phyloP scores from a whole-genome alignment of 805 yeast species.

The Zygosaccharomyces bailii region DNA sequence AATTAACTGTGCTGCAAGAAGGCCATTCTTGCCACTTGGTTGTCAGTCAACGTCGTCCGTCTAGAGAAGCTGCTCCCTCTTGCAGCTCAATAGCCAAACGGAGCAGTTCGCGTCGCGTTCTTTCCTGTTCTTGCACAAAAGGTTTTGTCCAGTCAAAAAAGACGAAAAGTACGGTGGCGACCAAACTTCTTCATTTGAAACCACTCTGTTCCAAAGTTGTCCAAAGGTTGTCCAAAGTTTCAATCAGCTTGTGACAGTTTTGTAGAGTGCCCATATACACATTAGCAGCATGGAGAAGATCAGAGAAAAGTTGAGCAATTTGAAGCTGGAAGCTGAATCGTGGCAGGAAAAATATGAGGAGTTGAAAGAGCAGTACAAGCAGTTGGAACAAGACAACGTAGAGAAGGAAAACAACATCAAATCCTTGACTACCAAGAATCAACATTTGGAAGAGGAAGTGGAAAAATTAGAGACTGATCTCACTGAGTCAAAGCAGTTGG shows the following conservation, averaged over 20 bases:
- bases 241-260: neutral
- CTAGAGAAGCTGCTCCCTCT: neutral
- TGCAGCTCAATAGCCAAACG: neutral
- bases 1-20: too few species aligned
- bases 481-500: conserved; percentile 60
- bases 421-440: conserved; percentile 87
- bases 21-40: too few species aligned
- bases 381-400: conserved; percentile 84
- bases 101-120: conserved; percentile 7
- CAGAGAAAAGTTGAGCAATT: conserved; percentile 74
- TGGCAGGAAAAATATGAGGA: conserved; percentile 98
- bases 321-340: conserved; percentile 91
- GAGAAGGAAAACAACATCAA: conserved; percentile 95
- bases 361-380: conserved; percentile 72
- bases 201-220: neutral
- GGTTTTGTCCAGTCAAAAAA: conserved; percentile 5
- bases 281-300: conserved; percentile 48
- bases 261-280: neutral
- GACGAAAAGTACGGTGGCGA: conserved; percentile 6
- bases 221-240: neutral
- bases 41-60: too few species aligned
- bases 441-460: conserved; percentile 76
- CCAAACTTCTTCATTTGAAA: neutral
- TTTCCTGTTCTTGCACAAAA: conserved; percentile 5
- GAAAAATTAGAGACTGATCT: conserved; percentile 48